A percentile compares a stretch with the other conserved stretches of the same genome.
Evolutionary conservation across 2,329 filamentous ascomycete genomes (phyloP).

Genomic region (Cadophora sp.): DNA sequence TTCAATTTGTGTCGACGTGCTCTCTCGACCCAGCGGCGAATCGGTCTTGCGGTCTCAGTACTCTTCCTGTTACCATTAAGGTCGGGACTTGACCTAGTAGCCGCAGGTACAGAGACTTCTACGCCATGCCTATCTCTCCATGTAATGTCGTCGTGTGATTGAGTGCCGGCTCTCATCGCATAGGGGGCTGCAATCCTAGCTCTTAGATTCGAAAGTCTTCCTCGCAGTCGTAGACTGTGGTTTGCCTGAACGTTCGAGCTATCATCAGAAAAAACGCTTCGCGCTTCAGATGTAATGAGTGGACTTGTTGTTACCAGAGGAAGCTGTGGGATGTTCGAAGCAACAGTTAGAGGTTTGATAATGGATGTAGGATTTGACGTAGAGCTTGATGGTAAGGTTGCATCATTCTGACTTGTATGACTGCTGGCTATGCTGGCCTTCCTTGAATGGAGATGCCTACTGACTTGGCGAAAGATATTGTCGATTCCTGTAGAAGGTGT

Average conservation of each 20-base stretch:
- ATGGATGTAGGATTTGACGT: conserved; percentile 14
- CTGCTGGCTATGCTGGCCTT: conserved; percentile 36
- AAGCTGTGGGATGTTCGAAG: conserved; percentile 4
- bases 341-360: not conserved
- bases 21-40: conserved; percentile 27
- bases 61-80: conserved; percentile 30
- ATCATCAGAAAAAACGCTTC: conserved; percentile 48
- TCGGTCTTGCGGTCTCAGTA: conserved; percentile 26
- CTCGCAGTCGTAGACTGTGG: conserved; percentile 38
- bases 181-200: conserved; percentile 39
- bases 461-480: conserved; percentile 42
- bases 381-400: conserved; percentile 9
- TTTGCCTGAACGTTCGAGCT: conserved; percentile 42
- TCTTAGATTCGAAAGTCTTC: conserved; percentile 39
- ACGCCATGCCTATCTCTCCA: conserved; percentile 32
- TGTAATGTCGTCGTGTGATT: conserved; percentile 41
- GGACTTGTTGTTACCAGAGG: conserved; percentile 26
- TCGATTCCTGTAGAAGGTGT: conserved; percentile 39
- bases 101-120: conserved; percentile 22
- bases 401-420: conserved; percentile 17
- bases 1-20: conserved; percentile 35
- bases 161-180: conserved; percentile 32
- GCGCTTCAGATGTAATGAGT: conserved; percentile 38
- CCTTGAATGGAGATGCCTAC: conserved; percentile 38
- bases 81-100: conserved; percentile 33